phyloP scores from a whole-genome alignment of 345 rosid genomes.

The Moricandia moricandioides region DNA sequence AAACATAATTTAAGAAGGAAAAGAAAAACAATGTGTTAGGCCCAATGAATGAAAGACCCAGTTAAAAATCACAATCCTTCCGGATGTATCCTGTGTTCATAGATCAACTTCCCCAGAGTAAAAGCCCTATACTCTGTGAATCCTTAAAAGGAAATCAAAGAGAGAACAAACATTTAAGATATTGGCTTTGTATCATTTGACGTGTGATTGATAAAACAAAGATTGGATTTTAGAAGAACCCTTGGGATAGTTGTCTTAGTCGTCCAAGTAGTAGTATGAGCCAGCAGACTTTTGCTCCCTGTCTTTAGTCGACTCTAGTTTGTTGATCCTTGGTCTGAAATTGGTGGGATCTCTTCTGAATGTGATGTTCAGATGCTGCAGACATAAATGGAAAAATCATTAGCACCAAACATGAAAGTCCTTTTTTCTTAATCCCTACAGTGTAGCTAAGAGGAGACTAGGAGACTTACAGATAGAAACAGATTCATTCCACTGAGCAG shows the following conservation, averaged over 20 bases:
- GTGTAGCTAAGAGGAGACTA: background rate
- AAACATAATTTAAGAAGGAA: too few species aligned
- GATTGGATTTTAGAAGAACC: slow-evolving; percentile 6
- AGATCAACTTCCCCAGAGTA: background rate
- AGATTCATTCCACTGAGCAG: slow-evolving; percentile 97
- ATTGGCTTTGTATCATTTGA: background rate
- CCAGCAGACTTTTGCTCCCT: slow-evolving; percentile 96
- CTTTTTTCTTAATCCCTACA: background rate
- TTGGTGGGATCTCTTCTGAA: slow-evolving; percentile 96
- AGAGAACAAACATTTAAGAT: background rate
- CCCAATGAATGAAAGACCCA: too few species aligned
- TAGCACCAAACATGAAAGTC: background rate
- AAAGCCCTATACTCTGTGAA: slow-evolving; percentile 9
- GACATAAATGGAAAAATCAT: background rate
- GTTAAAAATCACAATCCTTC: too few species aligned
- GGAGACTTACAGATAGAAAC: slow-evolving; percentile 78
- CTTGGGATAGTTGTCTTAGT: slow-evolving; percentile 34
- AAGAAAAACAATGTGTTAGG: too few species aligned
- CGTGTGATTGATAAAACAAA: background rate
- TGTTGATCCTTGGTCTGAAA: slow-evolving; percentile 92
- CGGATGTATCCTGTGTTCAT: too few species aligned
- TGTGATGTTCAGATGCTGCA: slow-evolving; percentile 90
- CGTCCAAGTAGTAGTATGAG: slow-evolving; percentile 89
- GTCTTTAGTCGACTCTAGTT: slow-evolving; percentile 90
- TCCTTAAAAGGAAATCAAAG: background rate